Base-by-base conservation (phyloP, 257 asterid species). In the Misopates orontium region DNA sequence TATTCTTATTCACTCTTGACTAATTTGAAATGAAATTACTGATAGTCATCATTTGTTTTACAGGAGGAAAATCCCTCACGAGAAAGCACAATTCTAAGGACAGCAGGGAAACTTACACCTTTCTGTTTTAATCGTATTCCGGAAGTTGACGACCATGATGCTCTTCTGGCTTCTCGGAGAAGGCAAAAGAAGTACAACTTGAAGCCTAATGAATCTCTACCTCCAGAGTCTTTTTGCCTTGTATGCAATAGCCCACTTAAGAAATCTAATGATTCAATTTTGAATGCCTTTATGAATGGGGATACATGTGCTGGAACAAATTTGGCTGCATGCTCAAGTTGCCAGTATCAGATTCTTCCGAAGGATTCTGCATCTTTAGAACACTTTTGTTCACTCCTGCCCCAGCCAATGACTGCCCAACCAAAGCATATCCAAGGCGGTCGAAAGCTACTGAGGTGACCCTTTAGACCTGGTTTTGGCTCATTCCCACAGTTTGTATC, bases 61-160 rank as follows among this genome's bases (percentile, higher is more conserved):
- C 87, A 93, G 99, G 90, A 84, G 67, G 99, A 93, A 66, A 93
- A 93, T 77, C 95, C 89, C 40, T 87, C 99, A 11, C 88, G 99
- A 40, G 97, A 87, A 74, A 85, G 96, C 84, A 93, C 97, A 56
- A 93, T 93, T 69, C 81, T 88, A 66, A 82, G 98, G 72, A 91
- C 98, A 22, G 98, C 88, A 5, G 98, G 95, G 80, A 91, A 91
- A 86, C 95, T 91, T 48, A 86, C 89, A 4, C 98, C 98, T 45
- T 91, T 91, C 79, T 81, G 80, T 63, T 91, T 91, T 83, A 91
- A 88, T 40, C 75, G 70, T 50, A 82, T 85, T 71, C 91, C 93
- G 13, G 96, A 84, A 73, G 80, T 48, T 66, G 84, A 75, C 42
- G 80, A 84, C 73, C 70, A 11, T 36, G 56, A 71, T 68, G 79